phyloP scores from a whole-genome alignment of 2,329 filamentous ascomycete species.

The Akanthomyces lecanii region DNA sequence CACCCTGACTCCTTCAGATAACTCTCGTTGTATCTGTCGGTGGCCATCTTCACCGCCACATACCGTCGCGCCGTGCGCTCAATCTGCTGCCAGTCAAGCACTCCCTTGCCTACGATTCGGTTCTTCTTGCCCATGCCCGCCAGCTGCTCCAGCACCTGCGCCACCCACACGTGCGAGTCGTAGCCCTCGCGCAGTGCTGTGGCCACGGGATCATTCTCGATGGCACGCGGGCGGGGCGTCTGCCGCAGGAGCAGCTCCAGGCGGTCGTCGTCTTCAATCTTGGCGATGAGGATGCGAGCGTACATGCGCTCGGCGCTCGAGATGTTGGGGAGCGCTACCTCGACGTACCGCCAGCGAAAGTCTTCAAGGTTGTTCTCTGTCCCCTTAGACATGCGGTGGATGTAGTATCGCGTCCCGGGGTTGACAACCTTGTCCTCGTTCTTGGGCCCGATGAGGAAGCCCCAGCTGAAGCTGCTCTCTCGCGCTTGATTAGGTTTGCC shows the following conservation, averaged over 20 bases:
- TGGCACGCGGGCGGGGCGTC: not conserved
- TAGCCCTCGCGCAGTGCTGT: not conserved
- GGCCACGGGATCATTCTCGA: not conserved
- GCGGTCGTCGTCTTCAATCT: conserved; percentile 12
- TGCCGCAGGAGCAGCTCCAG: not conserved
- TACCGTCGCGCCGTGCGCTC: not conserved
- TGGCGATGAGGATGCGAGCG: conserved; percentile 14
- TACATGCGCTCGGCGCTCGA: not conserved
- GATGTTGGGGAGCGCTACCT: conserved; percentile 4
- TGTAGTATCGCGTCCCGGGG: conserved; percentile 5
- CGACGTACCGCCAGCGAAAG: conserved; percentile 4
- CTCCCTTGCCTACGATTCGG: conserved; percentile 10
- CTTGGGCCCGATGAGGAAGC: conserved; percentile 16
- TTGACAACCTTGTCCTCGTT: conserved; percentile 13
- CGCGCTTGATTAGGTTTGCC: not conserved
- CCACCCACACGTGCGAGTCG: conserved; percentile 12
- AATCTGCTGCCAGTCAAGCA: conserved; percentile 11
- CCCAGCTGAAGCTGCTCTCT: conserved; percentile 14
- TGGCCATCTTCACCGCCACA: conserved; percentile 11
- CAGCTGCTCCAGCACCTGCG: conserved; percentile 7
- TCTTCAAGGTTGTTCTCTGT: not conserved
- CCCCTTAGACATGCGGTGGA: not conserved
- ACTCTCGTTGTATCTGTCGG: conserved; percentile 8
- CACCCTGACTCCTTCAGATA: conserved; percentile 3
- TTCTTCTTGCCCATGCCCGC: not conserved